Evolutionary conservation across 139 green algal genomes (phyloP), one percentile per base, ranked within the genome.

Genomic region (Microglena sp.): DNA sequence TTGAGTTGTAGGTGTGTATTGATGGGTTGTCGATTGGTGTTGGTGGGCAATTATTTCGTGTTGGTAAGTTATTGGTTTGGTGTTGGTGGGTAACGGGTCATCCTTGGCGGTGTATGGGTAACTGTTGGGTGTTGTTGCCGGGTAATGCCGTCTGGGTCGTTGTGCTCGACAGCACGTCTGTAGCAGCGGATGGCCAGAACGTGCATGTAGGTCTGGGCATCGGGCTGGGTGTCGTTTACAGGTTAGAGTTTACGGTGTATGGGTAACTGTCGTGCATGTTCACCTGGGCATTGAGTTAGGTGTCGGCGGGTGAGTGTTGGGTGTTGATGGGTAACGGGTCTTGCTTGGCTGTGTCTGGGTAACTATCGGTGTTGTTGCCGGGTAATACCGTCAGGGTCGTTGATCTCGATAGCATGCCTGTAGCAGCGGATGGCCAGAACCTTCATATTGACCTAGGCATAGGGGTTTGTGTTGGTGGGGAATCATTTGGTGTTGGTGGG

Each of bases 121-220:
- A n/a, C n/a, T n/a, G n/a, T n/a, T n/a, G n/a, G n/a, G n/a, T n/a
- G n/a, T n/a, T n/a, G n/a, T n/a, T n/a, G n/a, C n/a, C n/a, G n/a
- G n/a, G 91, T 90, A 21, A 97, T 87, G 24, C 92, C 92, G 45
- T 96, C 88, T 4, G 81, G 76, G 67, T 96, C 89, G 33, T 77
- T 64, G 60, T 83, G 76, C 29, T 62, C 66, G 22, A 92, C 70
- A 0, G 90, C 90, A 0, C 86, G 70, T 55, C 78, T 70, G 81
- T 97, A 96, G 73, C 88, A 95, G 3, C 84, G 78, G 22, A 94
- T 86, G 45, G 92, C 92, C 1, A 82, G 78, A 5, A 40, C 56
- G 2, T 53, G 58, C 21, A 27, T 55, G 57, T 50, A 24, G 11
- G 40, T 50, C 15, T 24, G 40, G 40, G 40, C 40, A 50, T 50